Evolutionary conservation across 2,329 filamentous ascomycete species (phyloP), one percentile per base, ranked within the genome.

Genomic region (Lomentospora prolificans): DNA sequence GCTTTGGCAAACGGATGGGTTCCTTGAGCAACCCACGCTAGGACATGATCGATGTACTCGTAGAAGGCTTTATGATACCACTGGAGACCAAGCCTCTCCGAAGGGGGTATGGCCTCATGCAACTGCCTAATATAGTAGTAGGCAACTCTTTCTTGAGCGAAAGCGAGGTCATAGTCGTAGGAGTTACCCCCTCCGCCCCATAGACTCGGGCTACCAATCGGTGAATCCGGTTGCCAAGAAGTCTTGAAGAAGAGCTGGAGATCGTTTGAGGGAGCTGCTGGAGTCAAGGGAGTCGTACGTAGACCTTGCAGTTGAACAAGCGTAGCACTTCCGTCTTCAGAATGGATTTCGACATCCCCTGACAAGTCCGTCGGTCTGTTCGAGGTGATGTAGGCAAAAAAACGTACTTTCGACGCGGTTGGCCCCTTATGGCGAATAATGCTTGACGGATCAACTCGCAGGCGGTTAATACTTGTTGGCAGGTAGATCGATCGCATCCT

Each of bases 201-300:
- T 10, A 48, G 22, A 14, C 44, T 19, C 14, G 44, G 44, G 10
- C 24, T 48, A 5, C 44, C 44, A 6, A 19, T 48, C n/a, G 22
- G 44, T 19, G 44, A n/a, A 27, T 48, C 44, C 17, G 22, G 17
- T 25, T 48, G 19, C 44, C 44, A 48, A 7, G 44, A 25, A 6
- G 44, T 48, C 17, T 25, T 22, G 19, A 48, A 48, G 44, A 48
- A 48, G 44, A 48, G 44, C 44, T 48, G 44, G 24, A 48, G 44
- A 19, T 48, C 44, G 22, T 48, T 48, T 22, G 44, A 48, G 6
- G 44, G 44, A 27, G 22, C 44, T 25, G 44, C 17, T 9, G 19
- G 44, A 9, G 44, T 48, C 44, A 48, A 14, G 10, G 44, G 44
- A 10, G 44, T 48, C 17, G 44, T 48, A n/a, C 44, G 44, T 5